Evolutionary conservation across 2,329 filamentous ascomycete species (phyloP).

Genomic region (Aspergillus brunneoviolaceus): DNA sequence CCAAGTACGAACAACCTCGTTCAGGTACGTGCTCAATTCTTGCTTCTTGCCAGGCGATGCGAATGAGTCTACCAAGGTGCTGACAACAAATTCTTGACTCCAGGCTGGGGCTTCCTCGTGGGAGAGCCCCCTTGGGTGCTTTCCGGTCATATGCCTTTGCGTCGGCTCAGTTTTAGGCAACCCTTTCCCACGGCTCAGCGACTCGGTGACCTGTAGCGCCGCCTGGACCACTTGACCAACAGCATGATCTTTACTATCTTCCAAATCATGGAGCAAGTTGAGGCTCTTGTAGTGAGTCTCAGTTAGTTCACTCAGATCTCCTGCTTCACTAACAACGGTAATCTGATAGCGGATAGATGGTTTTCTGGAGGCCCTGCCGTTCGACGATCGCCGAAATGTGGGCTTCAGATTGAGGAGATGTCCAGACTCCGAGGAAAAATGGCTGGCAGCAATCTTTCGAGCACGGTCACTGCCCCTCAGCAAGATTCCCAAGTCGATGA

Average conservation of each 20-base stretch:
- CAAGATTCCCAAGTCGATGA: slow-evolving; percentile 12
- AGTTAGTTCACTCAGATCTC: neutral
- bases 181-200: slow-evolving; percentile 1
- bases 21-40: neutral
- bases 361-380: no score
- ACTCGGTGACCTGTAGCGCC: neutral
- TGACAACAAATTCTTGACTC: neutral
- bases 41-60: neutral
- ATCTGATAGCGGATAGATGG: no score
- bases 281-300: neutral
- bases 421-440: slow-evolving; percentile 5
- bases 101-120: neutral
- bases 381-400: neutral
- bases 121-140: neutral
- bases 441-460: slow-evolving; percentile 1
- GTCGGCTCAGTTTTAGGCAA: neutral
- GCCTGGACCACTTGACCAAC: neutral
- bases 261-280: neutral
- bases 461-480: slow-evolving; percentile 1
- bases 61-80: slow-evolving; percentile 10
- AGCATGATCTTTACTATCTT: neutral
- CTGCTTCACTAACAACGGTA: no score
- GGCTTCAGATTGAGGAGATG: slow-evolving; percentile 1
- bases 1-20: slow-evolving; percentile 2
- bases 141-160: neutral